These are phyloP conservation scores for Tylopilus sp. DNA, from an alignment of 768 basidiomycete genomes.

Conservation along the genomic window DNA sequence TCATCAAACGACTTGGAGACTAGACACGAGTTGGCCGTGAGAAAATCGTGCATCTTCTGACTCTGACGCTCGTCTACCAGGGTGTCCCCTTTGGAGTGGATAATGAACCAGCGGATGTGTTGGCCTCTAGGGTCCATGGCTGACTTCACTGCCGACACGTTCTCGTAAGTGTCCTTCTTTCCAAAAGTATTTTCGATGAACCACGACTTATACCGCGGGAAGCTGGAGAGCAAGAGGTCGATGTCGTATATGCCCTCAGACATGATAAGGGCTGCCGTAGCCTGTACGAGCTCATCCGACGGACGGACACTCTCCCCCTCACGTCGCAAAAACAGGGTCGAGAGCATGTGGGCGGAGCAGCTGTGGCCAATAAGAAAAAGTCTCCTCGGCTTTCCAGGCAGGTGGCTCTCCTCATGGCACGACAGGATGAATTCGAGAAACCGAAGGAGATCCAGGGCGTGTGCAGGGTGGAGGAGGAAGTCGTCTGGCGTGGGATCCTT, in stretches of 20 bases:
- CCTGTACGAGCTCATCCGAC: constrained; percentile 34
- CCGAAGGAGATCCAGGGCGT: constrained; percentile 60
- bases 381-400: constrained; percentile 36
- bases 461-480: constrained; percentile 61
- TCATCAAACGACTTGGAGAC: constrained; percentile 36
- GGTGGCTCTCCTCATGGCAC: constrained; percentile 33
- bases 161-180: constrained; percentile 41
- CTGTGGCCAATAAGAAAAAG: constrained; percentile 75
- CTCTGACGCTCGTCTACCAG: constrained; percentile 65
- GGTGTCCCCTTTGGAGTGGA: constrained; percentile 73
- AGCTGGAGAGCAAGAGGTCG: constrained; percentile 56
- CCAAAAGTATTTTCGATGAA: constrained; percentile 71
- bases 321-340: constrained; percentile 58
- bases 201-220: constrained; percentile 66
- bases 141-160: constrained; percentile 44
- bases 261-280: constrained; percentile 54
- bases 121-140: constrained; percentile 32
- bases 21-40: constrained; percentile 33
- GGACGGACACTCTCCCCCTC: constrained; percentile 38
- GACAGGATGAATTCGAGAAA: constrained; percentile 56
- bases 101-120: constrained; percentile 60
- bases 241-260: constrained; percentile 82
- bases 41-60: constrained; percentile 51
- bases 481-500: constrained; percentile 32
- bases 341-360: constrained; percentile 78